Evolutionary conservation across 2,329 filamentous ascomycete genomes (phyloP), one percentile per base, ranked within the genome.

Genomic region (Seiridium cupressi): DNA sequence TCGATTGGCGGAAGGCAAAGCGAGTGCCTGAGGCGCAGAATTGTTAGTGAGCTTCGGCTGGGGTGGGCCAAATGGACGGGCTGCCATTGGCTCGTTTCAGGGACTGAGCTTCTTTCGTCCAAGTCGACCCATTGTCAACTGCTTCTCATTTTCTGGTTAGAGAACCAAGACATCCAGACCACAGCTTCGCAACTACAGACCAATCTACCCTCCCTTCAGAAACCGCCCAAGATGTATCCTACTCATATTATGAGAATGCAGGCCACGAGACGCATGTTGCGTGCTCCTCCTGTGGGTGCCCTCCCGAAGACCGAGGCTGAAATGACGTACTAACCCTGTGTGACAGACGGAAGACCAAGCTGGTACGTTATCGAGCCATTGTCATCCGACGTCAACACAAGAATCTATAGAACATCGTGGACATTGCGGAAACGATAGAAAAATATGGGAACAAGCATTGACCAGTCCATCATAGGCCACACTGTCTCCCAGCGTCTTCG

Each of bases 401-500:
- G 42, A 55, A 38, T 6, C 51, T 58, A 47, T 54, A 60, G n/a
- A 60, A 55, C 38, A 31, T 31, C 34, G 35, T 32, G 36, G 44
- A 53, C 57, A 42, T 49, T 3, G 60, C 47, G 49, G 35, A 44
- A 26, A 55, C 54, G 31, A 36, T n/a, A 35, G 36, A 57, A n/a
- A n/a, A 9, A 13, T 13, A n/a, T 40, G 35, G 49, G 18, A 35
- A 57, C 61, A n/a, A 51, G 62, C 62, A 60, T 65, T 64, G 51
- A 66, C 57, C 51, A 60, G 56, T 66, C 55, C 63, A 60, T 65
- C 61, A 67, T 69, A 99, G 95, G 92, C 76, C 95, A 98, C 83
- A 97, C 94, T 72, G 88, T 98, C 79, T 97, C 94, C 68, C 95
- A 98, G 84, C 92, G 94, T 76, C 84, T 99, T 72, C 91, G 93